Conservation (phyloP, 805 yeast species). For the Scheffersomyces stipitis region DNA sequence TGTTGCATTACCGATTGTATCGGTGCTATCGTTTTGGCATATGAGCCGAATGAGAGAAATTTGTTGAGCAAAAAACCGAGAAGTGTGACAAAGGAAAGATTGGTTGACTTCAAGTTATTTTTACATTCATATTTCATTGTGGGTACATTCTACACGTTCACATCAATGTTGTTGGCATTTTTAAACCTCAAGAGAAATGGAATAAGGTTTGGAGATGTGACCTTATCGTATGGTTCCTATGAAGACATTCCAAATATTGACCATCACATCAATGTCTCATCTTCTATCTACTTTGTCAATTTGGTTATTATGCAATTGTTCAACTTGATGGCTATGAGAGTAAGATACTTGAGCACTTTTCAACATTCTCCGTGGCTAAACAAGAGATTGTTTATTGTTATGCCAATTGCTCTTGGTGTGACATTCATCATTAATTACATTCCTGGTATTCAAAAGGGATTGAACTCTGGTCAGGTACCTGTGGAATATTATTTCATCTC, state of each 20-base stretch:
- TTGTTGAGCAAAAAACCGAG: slow-evolving; percentile 44
- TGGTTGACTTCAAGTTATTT: slow-evolving; percentile 39
- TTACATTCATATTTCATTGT: slow-evolving; percentile 43
- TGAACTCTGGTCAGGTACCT: slow-evolving; percentile 40
- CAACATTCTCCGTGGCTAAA: slow-evolving; percentile 40
- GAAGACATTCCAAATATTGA: slow-evolving; percentile 20
- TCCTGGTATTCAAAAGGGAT: slow-evolving; percentile 35
- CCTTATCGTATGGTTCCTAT: slow-evolving; percentile 36
- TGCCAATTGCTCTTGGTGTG: slow-evolving; percentile 34
- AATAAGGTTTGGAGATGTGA: slow-evolving; percentile 30
- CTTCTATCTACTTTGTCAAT: slow-evolving; percentile 47
- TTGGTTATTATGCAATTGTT: slow-evolving; percentile 49
- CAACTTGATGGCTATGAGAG: slow-evolving; percentile 44
- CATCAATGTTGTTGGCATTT: slow-evolving; percentile 41
- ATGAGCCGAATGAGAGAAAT: slow-evolving; percentile 44
- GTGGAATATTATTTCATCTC: slow-evolving; percentile 49
- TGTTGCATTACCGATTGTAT: slow-evolving; percentile 49
- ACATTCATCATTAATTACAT: slow-evolving; percentile 45
- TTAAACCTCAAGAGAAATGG: slow-evolving; percentile 37
- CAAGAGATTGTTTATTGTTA: slow-evolving; percentile 32
- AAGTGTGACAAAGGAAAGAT: slow-evolving; percentile 37
- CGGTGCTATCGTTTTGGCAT: slow-evolving; percentile 44
- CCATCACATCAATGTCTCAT: slow-evolving; percentile 28
- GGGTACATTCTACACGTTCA: slow-evolving; percentile 42
- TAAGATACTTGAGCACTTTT: slow-evolving; percentile 41